A percentile compares a stretch with the other conserved stretches of the same genome.
Evolutionary conservation across 2,329 filamentous ascomycete species (phyloP).

Genomic region (Microascus cirrosus): DNA sequence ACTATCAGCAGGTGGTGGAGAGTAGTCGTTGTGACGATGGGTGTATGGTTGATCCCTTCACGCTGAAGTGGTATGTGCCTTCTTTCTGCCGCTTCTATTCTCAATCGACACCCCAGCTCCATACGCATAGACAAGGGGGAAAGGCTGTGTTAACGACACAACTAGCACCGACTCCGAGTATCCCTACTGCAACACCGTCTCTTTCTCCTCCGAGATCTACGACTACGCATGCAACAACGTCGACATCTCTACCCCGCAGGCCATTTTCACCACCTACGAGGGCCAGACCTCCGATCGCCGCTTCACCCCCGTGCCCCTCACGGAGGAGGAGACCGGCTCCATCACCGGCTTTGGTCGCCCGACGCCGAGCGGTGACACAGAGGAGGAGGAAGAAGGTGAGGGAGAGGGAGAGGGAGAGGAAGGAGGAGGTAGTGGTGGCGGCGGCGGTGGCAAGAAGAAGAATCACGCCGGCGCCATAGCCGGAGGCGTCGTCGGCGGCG

Average conservation of each 20-base stretch:
- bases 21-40: conserved; percentile 25
- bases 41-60: conserved; percentile 26
- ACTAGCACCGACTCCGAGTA: conserved; percentile 20
- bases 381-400: background rate
- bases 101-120: background rate
- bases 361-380: background rate
- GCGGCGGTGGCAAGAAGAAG: conserved; percentile 3
- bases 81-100: background rate
- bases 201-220: conserved; percentile 25
- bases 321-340: background rate
- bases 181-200: conserved; percentile 34
- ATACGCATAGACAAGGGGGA: too few relatives aligned
- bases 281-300: conserved; percentile 19
- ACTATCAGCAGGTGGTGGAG: conserved; percentile 20
- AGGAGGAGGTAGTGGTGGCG: background rate
- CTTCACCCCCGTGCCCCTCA: conserved; percentile 13
- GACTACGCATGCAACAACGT: conserved; percentile 32
- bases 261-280: conserved; percentile 26
- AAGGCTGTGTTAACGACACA: background rate
- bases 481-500: conserved; percentile 24
- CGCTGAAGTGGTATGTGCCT: conserved; percentile 31
- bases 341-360: background rate
- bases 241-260: conserved; percentile 19
- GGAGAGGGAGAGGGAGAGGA: background rate
- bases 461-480: conserved; percentile 23